A percentile compares a stretch with the other conserved stretches of the same genome.
phyloP scores from a whole-genome alignment of 805 yeast species.

The Yarrowia porcina region DNA sequence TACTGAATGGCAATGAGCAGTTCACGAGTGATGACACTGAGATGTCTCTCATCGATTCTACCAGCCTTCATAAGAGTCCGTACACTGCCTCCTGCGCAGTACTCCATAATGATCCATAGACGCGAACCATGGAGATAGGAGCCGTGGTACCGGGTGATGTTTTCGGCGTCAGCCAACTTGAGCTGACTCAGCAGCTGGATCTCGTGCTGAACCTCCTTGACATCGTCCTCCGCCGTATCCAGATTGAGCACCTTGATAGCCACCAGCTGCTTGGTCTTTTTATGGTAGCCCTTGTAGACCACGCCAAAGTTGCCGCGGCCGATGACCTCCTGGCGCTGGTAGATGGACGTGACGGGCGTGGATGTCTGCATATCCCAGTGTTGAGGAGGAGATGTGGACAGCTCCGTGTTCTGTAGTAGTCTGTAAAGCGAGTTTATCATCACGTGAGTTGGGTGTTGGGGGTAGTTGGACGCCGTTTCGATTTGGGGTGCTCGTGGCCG shows the following conservation, averaged over 20 bases:
- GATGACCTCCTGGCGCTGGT: constrained; percentile 81
- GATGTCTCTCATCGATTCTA: constrained; percentile 75
- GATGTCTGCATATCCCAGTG: constrained; percentile 18
- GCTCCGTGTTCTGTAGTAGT: not conserved
- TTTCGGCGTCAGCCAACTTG: constrained; percentile 67
- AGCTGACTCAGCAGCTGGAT: constrained; percentile 79
- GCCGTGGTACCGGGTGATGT: constrained; percentile 89
- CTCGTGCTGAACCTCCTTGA: constrained; percentile 90
- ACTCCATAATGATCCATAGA: constrained; percentile 96
- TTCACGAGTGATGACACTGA: constrained; percentile 83
- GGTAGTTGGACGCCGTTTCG: not conserved
- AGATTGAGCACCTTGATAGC: constrained; percentile 91
- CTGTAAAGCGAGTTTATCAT: constrained; percentile 23
- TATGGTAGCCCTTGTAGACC: constrained; percentile 74
- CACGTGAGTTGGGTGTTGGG: constrained; percentile 12
- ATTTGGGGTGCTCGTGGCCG: not conserved
- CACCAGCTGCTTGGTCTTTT: constrained; percentile 65
- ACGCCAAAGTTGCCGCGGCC: constrained; percentile 98
- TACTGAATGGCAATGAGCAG: constrained; percentile 69
- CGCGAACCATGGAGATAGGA: constrained; percentile 84
- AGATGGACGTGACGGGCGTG: constrained; percentile 41
- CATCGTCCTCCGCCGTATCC: constrained; percentile 92
- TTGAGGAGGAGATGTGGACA: constrained; percentile 3
- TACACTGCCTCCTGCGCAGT: constrained; percentile 94
- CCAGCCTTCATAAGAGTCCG: constrained; percentile 86